Evolutionary conservation across 1,139 yeast genomes (phyloP), one percentile per base, ranked within the genome.

Genomic region (Candida tetrigidarum): DNA sequence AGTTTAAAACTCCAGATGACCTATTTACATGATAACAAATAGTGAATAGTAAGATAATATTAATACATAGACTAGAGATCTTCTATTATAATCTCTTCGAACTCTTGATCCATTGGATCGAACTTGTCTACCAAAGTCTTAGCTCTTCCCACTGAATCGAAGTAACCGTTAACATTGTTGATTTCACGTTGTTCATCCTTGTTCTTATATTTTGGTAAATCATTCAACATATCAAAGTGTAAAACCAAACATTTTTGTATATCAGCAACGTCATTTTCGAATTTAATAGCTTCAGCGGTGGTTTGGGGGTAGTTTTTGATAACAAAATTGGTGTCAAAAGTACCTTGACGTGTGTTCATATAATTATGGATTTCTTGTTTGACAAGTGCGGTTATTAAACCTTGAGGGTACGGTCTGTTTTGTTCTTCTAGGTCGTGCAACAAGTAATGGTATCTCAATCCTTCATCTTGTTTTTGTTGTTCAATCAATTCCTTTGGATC

Each of bases 1-100:
- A 57, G 30, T 91, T 89, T 59, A 66, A 66, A 45, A 69, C 81
- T 0, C 97, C 98, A 0, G 97, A 92, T 57, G 83, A 84, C 46
- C 73, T 70, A 37, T 66, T 67, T 45, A 35, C 41, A 43, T 39
- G 35, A 36, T 5, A 18, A 18, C 20, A 16, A 34, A 20, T 16
- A 26, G 15, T 8, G 14, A 26, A 3, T 10, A 6, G 7, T 16
- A 11, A 28, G 19, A 32, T n/a, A 6, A 23, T 30, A 36, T 7
- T 20, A 14, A 32, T 14, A 22, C 15, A 10, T 11, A 12, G 14
- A 35, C 11, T 51, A 59, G 41, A 58, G 42, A 48, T 63, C 64
- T 44, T 63, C 63, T 45, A 63, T 54, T 27, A 58, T 49, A 20
- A 63, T 50, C 39, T 62, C 65, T 43, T 57, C 53, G 43, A 64